Evolutionary conservation across 495 filamentous ascomycete genomes (phyloP).

Genomic region (Penicillium samsonianum): DNA sequence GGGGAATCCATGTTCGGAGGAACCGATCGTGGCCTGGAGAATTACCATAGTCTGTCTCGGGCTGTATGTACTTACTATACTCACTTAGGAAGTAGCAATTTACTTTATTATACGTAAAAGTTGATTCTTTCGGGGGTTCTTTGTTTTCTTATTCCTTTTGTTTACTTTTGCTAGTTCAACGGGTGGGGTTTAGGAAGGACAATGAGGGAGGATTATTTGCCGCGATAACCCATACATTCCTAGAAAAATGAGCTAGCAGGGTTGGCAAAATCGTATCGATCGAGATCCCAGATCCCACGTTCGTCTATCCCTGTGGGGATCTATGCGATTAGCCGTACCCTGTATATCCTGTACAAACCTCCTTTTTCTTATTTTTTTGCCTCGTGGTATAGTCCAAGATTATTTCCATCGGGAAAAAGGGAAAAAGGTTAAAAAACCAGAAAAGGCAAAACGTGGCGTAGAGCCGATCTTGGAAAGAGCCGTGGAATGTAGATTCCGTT

Average conservation of each 20-base stretch:
- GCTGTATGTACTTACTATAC: background rate
- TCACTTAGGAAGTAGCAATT: background rate
- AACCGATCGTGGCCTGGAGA: constrained; percentile 2
- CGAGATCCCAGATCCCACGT: constrained; percentile 23
- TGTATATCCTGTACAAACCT: constrained; percentile 6
- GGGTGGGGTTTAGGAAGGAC: background rate
- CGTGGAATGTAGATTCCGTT: background rate
- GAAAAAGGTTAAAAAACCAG: background rate
- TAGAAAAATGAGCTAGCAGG: constrained; percentile 17
- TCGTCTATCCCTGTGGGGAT: constrained; percentile 21
- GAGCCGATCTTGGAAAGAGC: background rate
- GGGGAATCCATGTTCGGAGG: constrained; percentile 19
- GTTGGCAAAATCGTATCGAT: constrained; percentile 16
- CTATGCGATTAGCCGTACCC: constrained; percentile 2
- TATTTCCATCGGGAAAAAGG: no score
- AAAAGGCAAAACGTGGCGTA: background rate
- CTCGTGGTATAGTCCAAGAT: no score
- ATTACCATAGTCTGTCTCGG: background rate
- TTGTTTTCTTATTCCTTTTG: background rate
- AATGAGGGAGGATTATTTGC: background rate
- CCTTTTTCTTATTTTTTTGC: background rate
- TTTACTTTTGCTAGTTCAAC: background rate
- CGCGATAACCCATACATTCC: background rate
- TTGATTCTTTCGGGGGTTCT: background rate
- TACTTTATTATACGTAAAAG: background rate